phyloP scores from a whole-genome alignment of 2,329 filamentous ascomycete genomes.

The Aspergillus sp. region DNA sequence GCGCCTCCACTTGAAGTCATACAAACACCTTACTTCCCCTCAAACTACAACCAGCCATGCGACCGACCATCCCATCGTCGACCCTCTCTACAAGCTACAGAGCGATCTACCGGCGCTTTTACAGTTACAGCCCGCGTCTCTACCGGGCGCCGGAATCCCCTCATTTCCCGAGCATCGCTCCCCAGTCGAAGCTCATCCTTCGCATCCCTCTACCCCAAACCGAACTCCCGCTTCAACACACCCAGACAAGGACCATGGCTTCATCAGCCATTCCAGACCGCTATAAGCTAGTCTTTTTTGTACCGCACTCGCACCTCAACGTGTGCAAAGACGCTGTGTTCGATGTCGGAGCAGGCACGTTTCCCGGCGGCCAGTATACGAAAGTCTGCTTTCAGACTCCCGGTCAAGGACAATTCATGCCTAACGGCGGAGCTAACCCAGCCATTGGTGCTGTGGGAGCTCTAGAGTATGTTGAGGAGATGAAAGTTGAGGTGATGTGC shows the following conservation, averaged over 20 bases:
- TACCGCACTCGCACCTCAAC: conserved; percentile 37
- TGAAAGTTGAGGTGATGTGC: conserved; percentile 44
- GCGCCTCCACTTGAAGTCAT: no score
- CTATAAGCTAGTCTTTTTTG: conserved; percentile 46
- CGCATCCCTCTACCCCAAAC: background rate
- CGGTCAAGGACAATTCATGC: conserved; percentile 43
- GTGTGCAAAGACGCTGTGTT: conserved; percentile 43
- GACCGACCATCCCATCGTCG: background rate
- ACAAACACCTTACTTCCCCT: no score
- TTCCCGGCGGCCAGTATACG: conserved; percentile 40
- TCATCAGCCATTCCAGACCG: conserved; percentile 21
- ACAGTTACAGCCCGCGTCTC: background rate
- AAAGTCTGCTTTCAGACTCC: conserved; percentile 39
- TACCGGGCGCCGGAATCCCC: background rate
- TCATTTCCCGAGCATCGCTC: background rate
- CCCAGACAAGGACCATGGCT: conserved; percentile 21
- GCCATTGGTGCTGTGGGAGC: conserved; percentile 38
- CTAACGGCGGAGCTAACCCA: conserved; percentile 37
- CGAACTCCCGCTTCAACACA: background rate
- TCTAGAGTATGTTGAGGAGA: conserved; percentile 41
- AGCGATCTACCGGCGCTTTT: background rate
- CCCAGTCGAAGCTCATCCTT: background rate
- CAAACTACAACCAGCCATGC: background rate
- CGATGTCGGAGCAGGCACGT: conserved; percentile 40
- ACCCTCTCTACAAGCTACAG: background rate